A percentile compares a stretch with the other conserved stretches of the same genome.
These are phyloP conservation scores for Leucocoprinus sp. DNA, from an alignment of 768 basidiomycete species.

Conservation along the genomic window DNA sequence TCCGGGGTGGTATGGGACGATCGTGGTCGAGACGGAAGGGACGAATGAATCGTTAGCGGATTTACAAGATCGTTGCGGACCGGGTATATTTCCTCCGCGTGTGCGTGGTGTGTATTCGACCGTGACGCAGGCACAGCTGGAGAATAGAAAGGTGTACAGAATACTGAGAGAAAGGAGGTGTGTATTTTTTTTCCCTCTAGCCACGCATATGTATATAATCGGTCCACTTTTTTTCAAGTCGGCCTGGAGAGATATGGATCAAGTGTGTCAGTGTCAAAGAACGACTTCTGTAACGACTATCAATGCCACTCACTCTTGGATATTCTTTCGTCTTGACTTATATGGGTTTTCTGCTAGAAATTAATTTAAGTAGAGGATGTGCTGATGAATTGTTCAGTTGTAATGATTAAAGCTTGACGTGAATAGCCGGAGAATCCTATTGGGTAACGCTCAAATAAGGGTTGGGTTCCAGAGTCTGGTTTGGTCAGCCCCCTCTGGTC, in stretches of 20 bases:
- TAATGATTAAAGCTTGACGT: conserved; percentile 8
- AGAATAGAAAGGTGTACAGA: conserved; percentile 42
- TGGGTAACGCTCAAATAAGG: neutral
- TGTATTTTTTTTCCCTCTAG: conserved; percentile 25
- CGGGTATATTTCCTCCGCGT: conserved; percentile 57
- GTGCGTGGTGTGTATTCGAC: conserved; percentile 30
- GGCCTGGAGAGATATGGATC: conserved; percentile 70
- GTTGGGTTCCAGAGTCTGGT: neutral
- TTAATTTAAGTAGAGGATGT: neutral
- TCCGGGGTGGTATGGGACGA: conserved; percentile 74
- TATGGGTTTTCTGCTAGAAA: neutral
- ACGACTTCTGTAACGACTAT: conserved; percentile 34
- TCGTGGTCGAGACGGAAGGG: conserved; percentile 81
- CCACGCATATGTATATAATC: neutral
- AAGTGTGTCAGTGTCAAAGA: conserved; percentile 62
- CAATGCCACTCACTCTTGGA: neutral
- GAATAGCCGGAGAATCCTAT: neutral
- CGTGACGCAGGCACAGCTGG: conserved; percentile 31
- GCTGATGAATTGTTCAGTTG: neutral
- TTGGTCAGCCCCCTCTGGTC: neutral
- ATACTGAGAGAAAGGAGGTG: conserved; percentile 73
- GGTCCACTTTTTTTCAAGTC: conserved; percentile 30
- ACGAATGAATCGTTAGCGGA: conserved; percentile 81
- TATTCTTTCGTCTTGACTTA: neutral
- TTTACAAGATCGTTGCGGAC: conserved; percentile 65